These are phyloP conservation scores for Diaporthe capsici DNA, from an alignment of 2,329 filamentous ascomycete genomes.

Conservation along the genomic window DNA sequence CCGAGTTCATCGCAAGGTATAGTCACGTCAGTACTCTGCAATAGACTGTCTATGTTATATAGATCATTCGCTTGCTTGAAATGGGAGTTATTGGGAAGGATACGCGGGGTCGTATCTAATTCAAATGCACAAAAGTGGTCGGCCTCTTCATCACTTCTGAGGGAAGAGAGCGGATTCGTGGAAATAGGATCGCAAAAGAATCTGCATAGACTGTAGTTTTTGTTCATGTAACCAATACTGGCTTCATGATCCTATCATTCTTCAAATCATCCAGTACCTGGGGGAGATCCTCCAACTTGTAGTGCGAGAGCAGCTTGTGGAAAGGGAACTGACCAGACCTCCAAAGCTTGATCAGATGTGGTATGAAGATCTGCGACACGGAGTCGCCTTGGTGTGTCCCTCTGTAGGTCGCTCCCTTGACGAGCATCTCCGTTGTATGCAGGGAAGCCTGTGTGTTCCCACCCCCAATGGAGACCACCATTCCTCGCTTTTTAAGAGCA, in stretches of 20 bases:
- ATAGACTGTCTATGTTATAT: not conserved
- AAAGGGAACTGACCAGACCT: conserved; percentile 32
- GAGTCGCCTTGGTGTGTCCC: conserved; percentile 39
- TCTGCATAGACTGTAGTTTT: not conserved
- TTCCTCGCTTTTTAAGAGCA: conserved; percentile 27
- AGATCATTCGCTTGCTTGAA: not conserved
- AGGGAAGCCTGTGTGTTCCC: not conserved
- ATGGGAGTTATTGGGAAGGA: not conserved
- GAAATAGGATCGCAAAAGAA: not conserved
- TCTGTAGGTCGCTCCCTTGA: conserved; percentile 29
- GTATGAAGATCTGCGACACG: conserved; percentile 33
- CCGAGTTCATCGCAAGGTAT: conserved; percentile 31
- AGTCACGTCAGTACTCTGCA: not conserved
- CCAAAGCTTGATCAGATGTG: conserved; percentile 32
- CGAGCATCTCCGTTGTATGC: conserved; percentile 14
- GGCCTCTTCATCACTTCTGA: not conserved
- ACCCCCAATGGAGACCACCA: conserved; percentile 33
- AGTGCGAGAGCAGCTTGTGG: conserved; percentile 13
- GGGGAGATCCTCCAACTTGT: conserved; percentile 17
- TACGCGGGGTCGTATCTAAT: not conserved
- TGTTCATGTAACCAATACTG: not conserved
- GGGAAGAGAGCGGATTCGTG: not conserved
- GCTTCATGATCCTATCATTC: conserved; percentile 17
- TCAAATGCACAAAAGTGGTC: not conserved
- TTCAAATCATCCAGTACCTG: conserved; percentile 25